These are phyloP conservation scores for Xylona heveae DNA, from an alignment of 495 filamentous ascomycete species.

Conservation along the genomic window DNA sequence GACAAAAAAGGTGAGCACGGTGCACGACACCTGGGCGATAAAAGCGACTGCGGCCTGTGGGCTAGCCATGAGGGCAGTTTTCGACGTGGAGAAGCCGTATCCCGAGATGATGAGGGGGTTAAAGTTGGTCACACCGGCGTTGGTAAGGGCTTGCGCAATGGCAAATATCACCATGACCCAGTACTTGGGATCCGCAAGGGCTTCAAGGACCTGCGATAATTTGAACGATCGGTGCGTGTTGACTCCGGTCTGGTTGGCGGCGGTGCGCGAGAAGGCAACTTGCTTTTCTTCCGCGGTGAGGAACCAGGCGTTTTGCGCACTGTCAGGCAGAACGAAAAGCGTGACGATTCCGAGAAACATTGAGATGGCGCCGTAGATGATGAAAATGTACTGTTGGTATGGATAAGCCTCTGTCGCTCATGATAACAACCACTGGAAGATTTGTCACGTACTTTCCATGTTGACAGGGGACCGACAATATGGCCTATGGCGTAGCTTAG, in stretches of 20 bases:
- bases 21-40: too few relatives aligned
- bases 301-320: neutral
- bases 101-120: neutral
- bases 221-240: neutral
- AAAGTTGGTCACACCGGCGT: neutral
- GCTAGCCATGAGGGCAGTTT: too few relatives aligned
- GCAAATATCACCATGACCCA: neutral
- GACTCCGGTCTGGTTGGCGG: neutral
- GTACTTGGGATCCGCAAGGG: neutral
- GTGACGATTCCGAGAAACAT: too few relatives aligned
- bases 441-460: too few relatives aligned
- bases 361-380: too few relatives aligned
- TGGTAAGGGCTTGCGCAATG: neutral
- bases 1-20: too few relatives aligned
- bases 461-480: slow-evolving; percentile 7
- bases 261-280: neutral
- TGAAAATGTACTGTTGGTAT: too few relatives aligned
- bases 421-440: too few relatives aligned
- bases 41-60: too few relatives aligned
- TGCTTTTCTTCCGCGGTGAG: neutral
- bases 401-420: too few relatives aligned
- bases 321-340: neutral
- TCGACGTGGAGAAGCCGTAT: too few relatives aligned
- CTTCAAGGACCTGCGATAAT: neutral
- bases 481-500: slow-evolving; percentile 29